Base-by-base conservation (phyloP, 306 rosid species). In the Adenanthera pavonina region DNA sequence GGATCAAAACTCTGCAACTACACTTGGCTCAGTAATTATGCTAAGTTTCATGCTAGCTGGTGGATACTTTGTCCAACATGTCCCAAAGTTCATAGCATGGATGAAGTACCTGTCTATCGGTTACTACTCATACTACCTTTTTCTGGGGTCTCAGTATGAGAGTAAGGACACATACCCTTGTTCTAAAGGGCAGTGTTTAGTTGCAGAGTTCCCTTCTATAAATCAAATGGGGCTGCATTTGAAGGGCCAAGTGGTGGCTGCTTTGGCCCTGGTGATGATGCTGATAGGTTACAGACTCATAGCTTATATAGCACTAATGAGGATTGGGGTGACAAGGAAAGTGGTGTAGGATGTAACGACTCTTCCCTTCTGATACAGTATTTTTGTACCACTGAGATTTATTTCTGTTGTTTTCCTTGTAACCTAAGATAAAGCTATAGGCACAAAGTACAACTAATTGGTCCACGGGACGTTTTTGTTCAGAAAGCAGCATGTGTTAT, bases 1-100 rank as follows among this genome's bases (percentile, higher is more conserved):
- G 88, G 91, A 90, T 56, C 87, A 70, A 64, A 81, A 77, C 75
- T 66, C 90, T 4, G 97, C 93, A 20, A 80, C 90, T 2, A 85
- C 88, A 8, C 84, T 94, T 4, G 92, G 89, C 36, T 84, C 97
- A 30, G 91, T 92, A 8, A 25, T 94, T 59, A 85, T 89, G 94
- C 73, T 90, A 7, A 20, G 78, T 9, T 92, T 87, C 78, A 49
- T 83, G 15, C 84, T 94, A 2, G 86, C 91, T 13, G 90, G 89
- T 6, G 97, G 97, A 3, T 90, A 43, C 54, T 91, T 85, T 47
- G 91, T 91, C 62, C 94, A 90, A 53, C 81, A 89, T 76, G 92
- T 88, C 53, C 98, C 94, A 8, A 15, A 9, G 7, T 92, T 92
- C 11, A 81, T 92, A 2, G 82, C 85, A 4, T 94, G 98, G 95